Conservation (phyloP, 139 green algal genomes). For the Chlamydomonas sp. region DNA sequence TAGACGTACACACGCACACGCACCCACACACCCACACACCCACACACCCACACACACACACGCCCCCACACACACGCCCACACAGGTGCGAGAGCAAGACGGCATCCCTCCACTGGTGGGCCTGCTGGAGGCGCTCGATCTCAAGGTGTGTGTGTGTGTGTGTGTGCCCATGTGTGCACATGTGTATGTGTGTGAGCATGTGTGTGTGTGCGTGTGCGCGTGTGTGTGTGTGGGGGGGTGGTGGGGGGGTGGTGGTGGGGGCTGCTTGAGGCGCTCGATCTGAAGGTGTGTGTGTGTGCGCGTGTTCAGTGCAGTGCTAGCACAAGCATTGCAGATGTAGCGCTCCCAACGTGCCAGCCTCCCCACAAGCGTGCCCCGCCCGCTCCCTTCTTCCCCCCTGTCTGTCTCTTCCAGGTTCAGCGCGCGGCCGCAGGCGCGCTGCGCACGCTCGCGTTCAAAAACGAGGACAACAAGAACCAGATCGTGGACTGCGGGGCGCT, state of each 20-base stretch:
- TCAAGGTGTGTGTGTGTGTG: constrained; percentile 80
- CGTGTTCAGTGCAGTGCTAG: not conserved
- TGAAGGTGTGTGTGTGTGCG: too few relatives aligned
- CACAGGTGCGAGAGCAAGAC: constrained; percentile 65
- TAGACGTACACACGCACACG: too few relatives aligned
- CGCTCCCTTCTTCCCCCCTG: not conserved
- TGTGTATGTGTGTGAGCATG: too few relatives aligned
- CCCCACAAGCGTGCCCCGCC: not conserved
- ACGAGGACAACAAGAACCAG: constrained; percentile 95
- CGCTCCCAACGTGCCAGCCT: too few relatives aligned
- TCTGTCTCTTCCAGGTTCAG: constrained; percentile 35
- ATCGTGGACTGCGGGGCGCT: constrained; percentile 90
- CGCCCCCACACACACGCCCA: too few relatives aligned
- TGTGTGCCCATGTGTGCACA: too few relatives aligned
- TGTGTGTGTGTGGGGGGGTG: too few relatives aligned
- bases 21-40: too few relatives aligned
- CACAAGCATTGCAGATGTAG: not conserved
- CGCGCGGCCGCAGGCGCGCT: constrained; percentile 76
- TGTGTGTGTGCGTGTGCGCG: too few relatives aligned
- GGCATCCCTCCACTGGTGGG: constrained; percentile 87
- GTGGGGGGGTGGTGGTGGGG: too few relatives aligned
- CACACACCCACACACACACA: too few relatives aligned
- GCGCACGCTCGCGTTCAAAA: constrained; percentile 96
- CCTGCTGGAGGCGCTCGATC: constrained; percentile 74
- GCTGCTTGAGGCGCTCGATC: too few relatives aligned